Percentiles rank a stretch among this genome's conserved stretches.
Evolutionary conservation across 2,329 filamentous ascomycete genomes (phyloP).

Genomic region (Microdochium paspali): DNA sequence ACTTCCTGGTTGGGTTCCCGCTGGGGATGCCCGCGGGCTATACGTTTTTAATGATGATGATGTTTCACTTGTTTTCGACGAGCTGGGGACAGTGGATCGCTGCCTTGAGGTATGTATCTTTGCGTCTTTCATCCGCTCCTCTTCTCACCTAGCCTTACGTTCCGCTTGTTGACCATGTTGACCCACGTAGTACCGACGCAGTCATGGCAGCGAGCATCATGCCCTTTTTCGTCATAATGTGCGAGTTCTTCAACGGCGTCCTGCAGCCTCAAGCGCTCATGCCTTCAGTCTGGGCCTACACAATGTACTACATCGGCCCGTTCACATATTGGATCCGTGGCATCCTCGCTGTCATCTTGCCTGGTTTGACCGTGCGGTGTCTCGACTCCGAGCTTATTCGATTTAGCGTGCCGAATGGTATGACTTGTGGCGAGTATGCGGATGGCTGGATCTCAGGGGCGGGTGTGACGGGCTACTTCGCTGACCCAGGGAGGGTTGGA

Average conservation of each 20-base stretch:
- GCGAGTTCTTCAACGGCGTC: conserved; percentile 68
- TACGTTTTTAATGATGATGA: conserved; percentile 66
- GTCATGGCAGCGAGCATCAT: conserved; percentile 32
- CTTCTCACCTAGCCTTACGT: neutral
- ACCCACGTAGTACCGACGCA: neutral
- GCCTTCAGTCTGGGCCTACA: conserved; percentile 64
- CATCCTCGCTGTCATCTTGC: conserved; percentile 54
- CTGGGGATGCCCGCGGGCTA: conserved; percentile 66
- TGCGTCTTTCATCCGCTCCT: conserved; percentile 60
- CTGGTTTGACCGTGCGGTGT: conserved; percentile 39
- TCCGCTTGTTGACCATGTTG: neutral
- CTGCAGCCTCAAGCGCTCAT: conserved; percentile 57
- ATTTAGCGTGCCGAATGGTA: conserved; percentile 52
- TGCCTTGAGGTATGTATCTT: conserved; percentile 39
- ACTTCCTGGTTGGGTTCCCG: conserved; percentile 65
- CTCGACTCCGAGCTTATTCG: conserved; percentile 23
- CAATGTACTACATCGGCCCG: conserved; percentile 62
- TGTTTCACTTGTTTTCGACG: conserved; percentile 69
- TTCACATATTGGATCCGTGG: conserved; percentile 65
- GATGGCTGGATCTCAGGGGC: conserved; percentile 39
- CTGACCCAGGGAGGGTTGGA: conserved; percentile 46
- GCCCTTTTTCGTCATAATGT: conserved; percentile 76
- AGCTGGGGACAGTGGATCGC: conserved; percentile 80
- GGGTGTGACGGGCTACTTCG: conserved; percentile 45
- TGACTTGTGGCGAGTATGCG: conserved; percentile 59